A percentile compares a stretch with the other conserved stretches of the same genome.
These are phyloP conservation scores for Neospermospora avenae DNA, from an alignment of 2,329 filamentous ascomycete genomes.

Conservation along the genomic window DNA sequence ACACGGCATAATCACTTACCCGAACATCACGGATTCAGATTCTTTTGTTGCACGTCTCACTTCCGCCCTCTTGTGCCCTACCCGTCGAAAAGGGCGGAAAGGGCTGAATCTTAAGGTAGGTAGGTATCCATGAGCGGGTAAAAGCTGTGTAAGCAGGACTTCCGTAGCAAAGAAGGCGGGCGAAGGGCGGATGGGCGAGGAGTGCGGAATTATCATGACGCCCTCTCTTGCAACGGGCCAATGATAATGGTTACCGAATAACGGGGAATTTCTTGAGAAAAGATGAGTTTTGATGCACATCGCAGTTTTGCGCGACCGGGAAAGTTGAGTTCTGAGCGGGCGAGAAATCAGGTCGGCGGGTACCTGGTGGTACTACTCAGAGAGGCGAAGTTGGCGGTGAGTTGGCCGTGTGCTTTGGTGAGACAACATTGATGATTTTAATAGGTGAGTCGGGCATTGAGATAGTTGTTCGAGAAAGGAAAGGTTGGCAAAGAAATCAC, in stretches of 20 bases:
- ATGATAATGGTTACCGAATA: background rate
- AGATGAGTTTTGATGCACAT: slow-evolving; percentile 12
- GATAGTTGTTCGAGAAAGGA: too few relatives aligned
- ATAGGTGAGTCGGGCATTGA: background rate
- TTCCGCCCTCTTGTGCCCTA: slow-evolving; percentile 11
- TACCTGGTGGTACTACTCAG: too few relatives aligned
- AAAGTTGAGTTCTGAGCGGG: slow-evolving; percentile 6
- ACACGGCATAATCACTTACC: slow-evolving; percentile 22
- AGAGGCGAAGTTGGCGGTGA: background rate
- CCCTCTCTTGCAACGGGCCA: too few relatives aligned
- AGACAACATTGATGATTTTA: background rate
- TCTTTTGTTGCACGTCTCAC: slow-evolving; percentile 17
- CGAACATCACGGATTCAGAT: background rate
- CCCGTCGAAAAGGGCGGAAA: background rate
- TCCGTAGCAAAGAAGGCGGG: background rate
- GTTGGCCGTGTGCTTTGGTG: slow-evolving; percentile 10
- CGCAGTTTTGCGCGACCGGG: slow-evolving; percentile 17
- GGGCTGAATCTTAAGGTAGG: background rate
- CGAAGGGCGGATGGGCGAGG: background rate
- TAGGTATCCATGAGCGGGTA: background rate
- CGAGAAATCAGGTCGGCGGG: slow-evolving; percentile 5
- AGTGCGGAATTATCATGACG: background rate
- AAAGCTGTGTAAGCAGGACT: too few relatives aligned
- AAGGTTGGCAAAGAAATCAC: too few relatives aligned
- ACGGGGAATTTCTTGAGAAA: background rate